Conservation (phyloP, 2,329 filamentous ascomycete genomes). For the Colletotrichum camelliae region DNA sequence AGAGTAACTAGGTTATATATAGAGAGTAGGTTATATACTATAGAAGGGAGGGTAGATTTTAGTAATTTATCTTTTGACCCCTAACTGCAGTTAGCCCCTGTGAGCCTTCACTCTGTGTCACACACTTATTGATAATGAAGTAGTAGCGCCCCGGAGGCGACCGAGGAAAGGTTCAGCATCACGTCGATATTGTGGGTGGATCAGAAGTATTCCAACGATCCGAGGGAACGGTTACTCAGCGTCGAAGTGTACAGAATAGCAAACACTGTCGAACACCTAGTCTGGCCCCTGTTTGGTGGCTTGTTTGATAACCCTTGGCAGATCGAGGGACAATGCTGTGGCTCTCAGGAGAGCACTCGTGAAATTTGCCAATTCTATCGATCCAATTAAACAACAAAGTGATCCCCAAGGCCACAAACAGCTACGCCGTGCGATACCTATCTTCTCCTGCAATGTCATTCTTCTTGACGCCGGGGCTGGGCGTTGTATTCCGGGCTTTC, state of each 20-base stretch:
- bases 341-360: not conserved
- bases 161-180: not conserved
- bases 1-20: no score
- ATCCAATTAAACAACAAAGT: not conserved
- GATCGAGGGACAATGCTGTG: not conserved
- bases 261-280: not conserved
- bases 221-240: not conserved
- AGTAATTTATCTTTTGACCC: no score
- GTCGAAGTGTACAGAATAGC: not conserved
- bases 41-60: no score
- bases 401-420: not conserved
- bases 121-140: no score
- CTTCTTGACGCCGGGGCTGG: not conserved
- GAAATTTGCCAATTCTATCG: not conserved
- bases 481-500: rapidly evolving
- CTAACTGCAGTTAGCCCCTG: no score
- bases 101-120: no score
- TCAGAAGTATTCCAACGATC: rapidly evolving
- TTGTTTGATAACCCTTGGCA: not conserved
- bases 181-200: not conserved
- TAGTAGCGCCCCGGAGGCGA: not conserved
- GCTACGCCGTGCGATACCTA: rapidly evolving
- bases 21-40: no score
- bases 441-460: not conserved
- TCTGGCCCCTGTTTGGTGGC: not conserved